A percentile compares a stretch with the other conserved stretches of the same genome.
phyloP scores from a whole-genome alignment of 352 stramenopile genomes.

The Pythium vanterpoolii region DNA sequence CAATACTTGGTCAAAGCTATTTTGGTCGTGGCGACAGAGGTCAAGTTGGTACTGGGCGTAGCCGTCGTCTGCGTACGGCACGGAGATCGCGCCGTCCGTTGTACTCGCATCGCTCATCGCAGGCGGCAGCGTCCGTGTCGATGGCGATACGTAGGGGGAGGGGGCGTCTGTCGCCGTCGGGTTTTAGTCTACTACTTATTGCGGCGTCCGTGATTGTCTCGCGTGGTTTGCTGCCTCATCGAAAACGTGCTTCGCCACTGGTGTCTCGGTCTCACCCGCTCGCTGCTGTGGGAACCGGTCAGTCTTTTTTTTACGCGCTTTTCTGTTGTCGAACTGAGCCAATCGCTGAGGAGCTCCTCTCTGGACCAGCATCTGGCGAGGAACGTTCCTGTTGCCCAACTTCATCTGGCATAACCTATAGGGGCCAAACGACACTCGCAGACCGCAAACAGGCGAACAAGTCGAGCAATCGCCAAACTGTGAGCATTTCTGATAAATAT shows the following conservation, averaged over 20 bases:
- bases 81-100: not conserved
- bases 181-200: not conserved
- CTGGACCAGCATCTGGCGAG: constrained; percentile 8
- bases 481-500: too few species aligned
- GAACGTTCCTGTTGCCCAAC: constrained; percentile 16
- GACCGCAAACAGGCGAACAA: not conserved
- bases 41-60: constrained; percentile 30
- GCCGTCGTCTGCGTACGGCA: constrained; percentile 21
- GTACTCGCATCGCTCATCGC: constrained; percentile 5
- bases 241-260: not conserved
- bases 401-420: constrained; percentile 18
- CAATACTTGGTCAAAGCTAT: constrained; percentile 28
- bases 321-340: constrained; percentile 7
- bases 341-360: constrained; percentile 13
- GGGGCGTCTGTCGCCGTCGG: not conserved
- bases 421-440: constrained; percentile 6
- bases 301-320: not conserved
- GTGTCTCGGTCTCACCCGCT: not conserved
- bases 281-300: not conserved
- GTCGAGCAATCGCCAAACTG: too few species aligned
- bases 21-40: constrained; percentile 26
- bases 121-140: not conserved
- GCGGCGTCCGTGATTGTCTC: not conserved
- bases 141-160: not conserved
- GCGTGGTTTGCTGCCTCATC: not conserved